Conservation (phyloP, 768 basidiomycete genomes). For the Leccinum incarnatum region DNA sequence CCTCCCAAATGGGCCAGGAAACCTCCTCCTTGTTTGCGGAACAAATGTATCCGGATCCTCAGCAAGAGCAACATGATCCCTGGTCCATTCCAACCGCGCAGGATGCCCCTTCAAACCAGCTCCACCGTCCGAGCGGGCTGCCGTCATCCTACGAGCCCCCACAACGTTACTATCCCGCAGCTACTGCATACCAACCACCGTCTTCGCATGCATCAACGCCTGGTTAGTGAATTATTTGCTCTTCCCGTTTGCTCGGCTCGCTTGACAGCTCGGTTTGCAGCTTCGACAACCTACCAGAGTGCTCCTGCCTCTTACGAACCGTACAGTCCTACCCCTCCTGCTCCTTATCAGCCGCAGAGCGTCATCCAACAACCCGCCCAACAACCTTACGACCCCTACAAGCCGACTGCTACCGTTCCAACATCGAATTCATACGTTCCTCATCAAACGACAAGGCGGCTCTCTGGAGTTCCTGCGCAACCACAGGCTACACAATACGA, state of each 20-base stretch:
- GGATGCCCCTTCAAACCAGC: constrained; percentile 12
- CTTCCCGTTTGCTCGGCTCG: constrained; percentile 1
- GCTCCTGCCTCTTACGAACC: constrained; percentile 23
- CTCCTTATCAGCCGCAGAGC: constrained; percentile 15
- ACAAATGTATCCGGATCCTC: constrained; percentile 28
- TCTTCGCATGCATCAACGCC: constrained; percentile 14
- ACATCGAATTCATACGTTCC: constrained; percentile 23
- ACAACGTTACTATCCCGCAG: constrained; percentile 33
- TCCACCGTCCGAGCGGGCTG: constrained; percentile 12
- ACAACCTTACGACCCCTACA: constrained; percentile 37
- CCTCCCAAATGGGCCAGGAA: constrained; percentile 34
- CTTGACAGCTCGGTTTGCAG: constrained; percentile 10
- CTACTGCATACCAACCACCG: constrained; percentile 26
- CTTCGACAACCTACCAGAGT: constrained; percentile 11
- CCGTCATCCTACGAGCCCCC: constrained; percentile 25
- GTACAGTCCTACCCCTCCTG: constrained; percentile 20
- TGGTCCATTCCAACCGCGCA: constrained; percentile 27
- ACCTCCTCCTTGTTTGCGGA: constrained; percentile 41
- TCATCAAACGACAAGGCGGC: constrained; percentile 13
- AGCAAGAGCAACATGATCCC: constrained; percentile 24
- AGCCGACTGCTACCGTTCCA: constrained; percentile 20
- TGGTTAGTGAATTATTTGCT: constrained; percentile 21
- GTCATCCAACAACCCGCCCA: constrained; percentile 16
- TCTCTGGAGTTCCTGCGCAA: constrained; percentile 15
- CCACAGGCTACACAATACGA: constrained; percentile 34